A percentile compares a stretch with the other conserved stretches of the same genome.
Evolutionary conservation across 331 rosid species (phyloP).

Genomic region (Acacia concinna): DNA sequence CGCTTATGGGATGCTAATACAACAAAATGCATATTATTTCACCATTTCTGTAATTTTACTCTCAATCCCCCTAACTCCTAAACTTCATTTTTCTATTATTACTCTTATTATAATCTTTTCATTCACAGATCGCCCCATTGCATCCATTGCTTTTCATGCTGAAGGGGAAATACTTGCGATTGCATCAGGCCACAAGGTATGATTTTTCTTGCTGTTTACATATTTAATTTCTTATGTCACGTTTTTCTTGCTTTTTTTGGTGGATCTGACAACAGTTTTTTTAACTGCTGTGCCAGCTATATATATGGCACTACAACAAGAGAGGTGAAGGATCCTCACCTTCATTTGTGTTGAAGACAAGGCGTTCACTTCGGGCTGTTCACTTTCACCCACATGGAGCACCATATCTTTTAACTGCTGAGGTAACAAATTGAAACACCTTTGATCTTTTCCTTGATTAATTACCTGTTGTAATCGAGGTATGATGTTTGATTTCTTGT

Average conservation of each 20-base stretch:
- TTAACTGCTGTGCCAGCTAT: conserved; percentile 52
- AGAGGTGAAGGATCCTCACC: conserved; percentile 59
- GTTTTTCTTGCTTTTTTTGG: conserved; percentile 27
- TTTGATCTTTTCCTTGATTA: conserved; percentile 20
- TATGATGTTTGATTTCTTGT: conserved; percentile 12
- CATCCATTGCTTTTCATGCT: conserved; percentile 97
- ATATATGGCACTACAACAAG: conserved; percentile 71
- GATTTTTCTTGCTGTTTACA: conserved; percentile 15
- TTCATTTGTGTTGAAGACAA: conserved; percentile 59
- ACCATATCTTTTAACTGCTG: conserved; percentile 80
- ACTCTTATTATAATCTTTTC: conserved; percentile 25
- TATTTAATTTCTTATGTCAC: conserved; percentile 6
- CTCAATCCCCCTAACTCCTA: neutral
- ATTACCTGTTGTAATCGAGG: neutral
- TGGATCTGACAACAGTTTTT: neutral
- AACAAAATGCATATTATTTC: conserved; percentile 81
- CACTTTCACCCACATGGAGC: conserved; percentile 85
- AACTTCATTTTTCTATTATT: conserved; percentile 21
- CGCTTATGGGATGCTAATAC: conserved; percentile 92
- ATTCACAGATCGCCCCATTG: conserved; percentile 82
- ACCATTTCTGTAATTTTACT: conserved; percentile 73
- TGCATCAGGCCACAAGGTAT: conserved; percentile 98
- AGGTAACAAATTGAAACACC: conserved; percentile 45
- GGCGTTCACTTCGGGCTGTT: conserved; percentile 85
- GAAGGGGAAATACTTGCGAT: conserved; percentile 93